Evolutionary conservation across 2,329 filamentous ascomycete species (phyloP).

Genomic region (Sclerotinia borealis): DNA sequence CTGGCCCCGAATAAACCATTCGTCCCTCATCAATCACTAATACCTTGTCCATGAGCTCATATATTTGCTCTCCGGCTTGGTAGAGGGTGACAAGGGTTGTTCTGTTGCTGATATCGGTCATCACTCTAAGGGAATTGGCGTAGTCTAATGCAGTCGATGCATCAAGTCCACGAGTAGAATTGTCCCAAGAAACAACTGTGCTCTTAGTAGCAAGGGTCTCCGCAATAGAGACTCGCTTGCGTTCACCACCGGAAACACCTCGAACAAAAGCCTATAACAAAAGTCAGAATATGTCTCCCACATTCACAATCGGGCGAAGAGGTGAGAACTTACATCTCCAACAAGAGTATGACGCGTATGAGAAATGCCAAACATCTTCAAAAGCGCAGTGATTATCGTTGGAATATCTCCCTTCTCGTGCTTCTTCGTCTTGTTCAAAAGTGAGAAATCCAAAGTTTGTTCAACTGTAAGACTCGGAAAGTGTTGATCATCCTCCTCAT

Average conservation of each 20-base stretch:
- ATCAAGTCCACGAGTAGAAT: slow-evolving; percentile 73
- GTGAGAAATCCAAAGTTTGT: slow-evolving; percentile 69
- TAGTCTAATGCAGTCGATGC: slow-evolving; percentile 75
- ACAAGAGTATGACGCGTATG: slow-evolving; percentile 71
- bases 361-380: slow-evolving; percentile 73
- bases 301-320: slow-evolving; percentile 38
- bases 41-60: slow-evolving; percentile 73
- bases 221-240: slow-evolving; percentile 74
- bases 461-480: slow-evolving; percentile 69
- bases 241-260: slow-evolving; percentile 73
- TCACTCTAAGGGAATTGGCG: slow-evolving; percentile 60
- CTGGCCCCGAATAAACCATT: slow-evolving; percentile 59
- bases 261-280: slow-evolving; percentile 43
- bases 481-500: slow-evolving; percentile 70
- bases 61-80: slow-evolving; percentile 64
- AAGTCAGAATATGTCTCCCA: not conserved
- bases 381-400: slow-evolving; percentile 60
- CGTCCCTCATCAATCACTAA: slow-evolving; percentile 68
- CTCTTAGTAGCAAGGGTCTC: slow-evolving; percentile 71
- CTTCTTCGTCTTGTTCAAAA: slow-evolving; percentile 70
- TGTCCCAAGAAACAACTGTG: slow-evolving; percentile 73
- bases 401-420: slow-evolving; percentile 57
- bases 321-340: slow-evolving; percentile 47
- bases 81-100: slow-evolving; percentile 65
- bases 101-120: slow-evolving; percentile 70